phyloP scores from a whole-genome alignment of 495 filamentous ascomycete genomes.

The Neurospora terricola region DNA sequence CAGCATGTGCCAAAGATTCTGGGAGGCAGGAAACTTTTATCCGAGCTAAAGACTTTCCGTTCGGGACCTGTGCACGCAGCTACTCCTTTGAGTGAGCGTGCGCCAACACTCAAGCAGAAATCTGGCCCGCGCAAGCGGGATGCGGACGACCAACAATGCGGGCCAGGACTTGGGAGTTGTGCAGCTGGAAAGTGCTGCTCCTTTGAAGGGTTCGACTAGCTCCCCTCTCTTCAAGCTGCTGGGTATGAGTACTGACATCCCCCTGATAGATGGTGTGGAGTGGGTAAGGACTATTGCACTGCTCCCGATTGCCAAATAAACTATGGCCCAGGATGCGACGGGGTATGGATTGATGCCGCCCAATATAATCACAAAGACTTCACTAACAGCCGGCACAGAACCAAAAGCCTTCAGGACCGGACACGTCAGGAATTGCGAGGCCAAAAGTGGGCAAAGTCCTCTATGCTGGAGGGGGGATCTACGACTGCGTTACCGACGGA shows the following conservation, averaged over 20 bases:
- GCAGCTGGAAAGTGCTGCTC: slow-evolving; percentile 54
- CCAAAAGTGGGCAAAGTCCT: slow-evolving; percentile 46
- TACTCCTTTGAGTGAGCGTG: not conserved
- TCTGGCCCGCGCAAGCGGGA: slow-evolving; percentile 6
- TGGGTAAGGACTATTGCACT: slow-evolving; percentile 48
- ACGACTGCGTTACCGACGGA: slow-evolving; percentile 51
- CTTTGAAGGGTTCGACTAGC: slow-evolving; percentile 37
- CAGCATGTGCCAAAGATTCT: slow-evolving; percentile 26
- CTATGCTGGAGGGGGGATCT: slow-evolving; percentile 55
- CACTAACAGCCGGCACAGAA: slow-evolving; percentile 26
- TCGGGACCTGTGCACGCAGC: not conserved
- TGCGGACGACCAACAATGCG: slow-evolving; percentile 25
- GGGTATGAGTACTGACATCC: slow-evolving; percentile 20
- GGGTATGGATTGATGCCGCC: slow-evolving; percentile 13
- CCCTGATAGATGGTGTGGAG: slow-evolving; percentile 48
- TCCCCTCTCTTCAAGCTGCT: slow-evolving; percentile 1
- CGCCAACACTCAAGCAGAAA: slow-evolving; percentile 1
- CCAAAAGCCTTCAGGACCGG: slow-evolving; percentile 48
- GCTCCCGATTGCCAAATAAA: slow-evolving; percentile 62
- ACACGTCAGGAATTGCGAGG: slow-evolving; percentile 49
- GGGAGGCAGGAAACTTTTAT: slow-evolving; percentile 25
- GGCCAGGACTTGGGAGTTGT: slow-evolving; percentile 39
- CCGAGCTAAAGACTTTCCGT: slow-evolving; percentile 16
- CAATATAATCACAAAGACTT: no score
- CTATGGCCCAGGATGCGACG: slow-evolving; percentile 58